Evolutionary conservation across 139 green algal species (phyloP).

Genomic region (Astrephomene gubernaculifera): DNA sequence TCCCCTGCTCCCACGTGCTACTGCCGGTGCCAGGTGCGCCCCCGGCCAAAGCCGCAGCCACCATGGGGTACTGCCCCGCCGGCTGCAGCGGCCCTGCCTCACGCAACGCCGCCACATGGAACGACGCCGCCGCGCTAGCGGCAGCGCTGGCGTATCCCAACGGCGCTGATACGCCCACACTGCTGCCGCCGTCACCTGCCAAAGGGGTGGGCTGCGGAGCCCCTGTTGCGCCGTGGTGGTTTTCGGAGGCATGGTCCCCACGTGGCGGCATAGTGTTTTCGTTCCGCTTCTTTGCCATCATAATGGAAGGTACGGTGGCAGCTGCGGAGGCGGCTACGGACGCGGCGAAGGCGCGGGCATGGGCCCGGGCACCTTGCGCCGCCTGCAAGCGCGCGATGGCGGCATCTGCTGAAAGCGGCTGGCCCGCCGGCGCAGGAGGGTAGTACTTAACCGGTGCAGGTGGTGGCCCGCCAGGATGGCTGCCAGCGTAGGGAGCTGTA

Average conservation of each 20-base stretch:
- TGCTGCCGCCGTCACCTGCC: background rate
- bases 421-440: constrained; percentile 4
- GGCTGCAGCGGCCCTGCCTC: constrained; percentile 32
- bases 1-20: constrained; percentile 45
- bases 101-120: constrained; percentile 7
- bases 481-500: constrained; percentile 14
- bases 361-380: background rate
- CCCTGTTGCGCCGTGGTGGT: background rate
- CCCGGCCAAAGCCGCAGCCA: constrained; percentile 28
- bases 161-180: constrained; percentile 9
- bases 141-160: constrained; percentile 6
- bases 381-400: background rate
- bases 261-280: background rate
- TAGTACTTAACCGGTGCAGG: constrained; percentile 39
- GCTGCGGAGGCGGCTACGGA: constrained; percentile 10
- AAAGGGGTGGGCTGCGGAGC: background rate
- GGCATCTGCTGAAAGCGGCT: background rate
- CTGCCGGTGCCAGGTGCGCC: constrained; percentile 1
- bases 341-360: constrained; percentile 19
- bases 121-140: constrained; percentile 27
- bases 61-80: constrained; percentile 41
- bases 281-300: constrained; percentile 14
- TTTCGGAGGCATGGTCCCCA: background rate
- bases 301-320: constrained; percentile 19
- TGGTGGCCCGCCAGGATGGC: background rate